A percentile compares a stretch with the other conserved stretches of the same genome.
These are phyloP conservation scores for Arxiozyma heterogenica DNA, from an alignment of 1,139 yeast species.

Conservation along the genomic window DNA sequence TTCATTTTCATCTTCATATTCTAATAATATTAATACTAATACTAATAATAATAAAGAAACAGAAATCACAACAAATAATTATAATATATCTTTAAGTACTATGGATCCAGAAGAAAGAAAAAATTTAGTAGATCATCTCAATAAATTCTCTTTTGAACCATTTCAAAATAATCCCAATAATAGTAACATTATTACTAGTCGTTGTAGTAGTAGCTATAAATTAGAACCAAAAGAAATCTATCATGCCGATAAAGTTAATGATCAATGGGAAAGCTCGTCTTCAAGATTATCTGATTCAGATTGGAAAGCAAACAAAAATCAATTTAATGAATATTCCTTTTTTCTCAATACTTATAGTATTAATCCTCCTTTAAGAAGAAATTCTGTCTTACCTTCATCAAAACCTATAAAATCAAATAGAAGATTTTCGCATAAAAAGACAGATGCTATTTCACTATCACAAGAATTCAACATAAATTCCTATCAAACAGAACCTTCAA, in stretches of 20 bases:
- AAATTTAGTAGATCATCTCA: neutral
- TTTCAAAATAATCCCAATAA: neutral
- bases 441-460: slow-evolving; percentile 9
- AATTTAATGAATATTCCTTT: neutral
- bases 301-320: neutral
- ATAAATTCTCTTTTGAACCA: slow-evolving; percentile 1
- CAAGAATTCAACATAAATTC: slow-evolving; percentile 1
- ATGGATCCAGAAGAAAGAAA: slow-evolving; percentile 1
- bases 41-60: neutral
- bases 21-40: neutral
- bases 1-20: neutral
- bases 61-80: neutral
- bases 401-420: neutral
- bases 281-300: neutral
- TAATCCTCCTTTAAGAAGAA: neutral
- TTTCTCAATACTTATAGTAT: too few species aligned
- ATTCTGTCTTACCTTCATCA: neutral
- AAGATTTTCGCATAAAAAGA: slow-evolving; percentile 6
- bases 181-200: neutral
- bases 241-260: neutral
- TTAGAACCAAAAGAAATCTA: slow-evolving; percentile 4
- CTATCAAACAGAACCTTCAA: neutral
- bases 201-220: neutral
- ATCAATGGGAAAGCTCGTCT: neutral
- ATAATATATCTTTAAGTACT: neutral